These are phyloP conservation scores for Eustoma russellianum DNA, from an alignment of 257 asterid genomes.

Conservation along the genomic window DNA sequence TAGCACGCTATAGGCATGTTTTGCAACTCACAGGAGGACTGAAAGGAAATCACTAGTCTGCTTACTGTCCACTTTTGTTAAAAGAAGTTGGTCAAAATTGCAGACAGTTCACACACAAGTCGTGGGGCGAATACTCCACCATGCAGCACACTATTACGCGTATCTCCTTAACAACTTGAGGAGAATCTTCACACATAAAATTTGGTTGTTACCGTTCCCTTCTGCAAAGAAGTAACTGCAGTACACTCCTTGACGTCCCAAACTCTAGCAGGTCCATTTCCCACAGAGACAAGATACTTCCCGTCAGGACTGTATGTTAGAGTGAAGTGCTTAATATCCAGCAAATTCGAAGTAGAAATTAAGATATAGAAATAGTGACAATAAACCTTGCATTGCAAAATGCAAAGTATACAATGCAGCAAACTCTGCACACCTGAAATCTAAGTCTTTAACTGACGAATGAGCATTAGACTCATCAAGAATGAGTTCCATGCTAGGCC, in stretches of 20 bases:
- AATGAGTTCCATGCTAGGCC: conserved; percentile 78
- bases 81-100: no score
- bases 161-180: no score
- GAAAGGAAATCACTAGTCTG: no score
- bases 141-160: no score
- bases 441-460: conserved; percentile 75
- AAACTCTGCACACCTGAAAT: conserved; percentile 57
- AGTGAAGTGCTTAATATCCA: conserved; percentile 7
- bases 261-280: conserved; percentile 80
- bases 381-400: conserved; percentile 3
- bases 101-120: no score
- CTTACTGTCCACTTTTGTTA: no score
- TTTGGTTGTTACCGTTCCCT: conserved; percentile 45
- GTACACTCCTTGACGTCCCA: conserved; percentile 61
- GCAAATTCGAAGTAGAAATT: no score
- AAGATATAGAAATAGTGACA: no score
- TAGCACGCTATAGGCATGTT: no score
- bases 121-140: no score
- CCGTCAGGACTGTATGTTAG: conserved; percentile 67
- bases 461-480: conserved; percentile 56
- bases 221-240: conserved; percentile 53
- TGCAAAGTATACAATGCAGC: not conserved
- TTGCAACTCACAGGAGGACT: no score
- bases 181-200: conserved; percentile 5
- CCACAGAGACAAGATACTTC: conserved; percentile 78